Conservation (phyloP, 371 early-diverging fungal species). For the Nematocida sp. region DNA sequence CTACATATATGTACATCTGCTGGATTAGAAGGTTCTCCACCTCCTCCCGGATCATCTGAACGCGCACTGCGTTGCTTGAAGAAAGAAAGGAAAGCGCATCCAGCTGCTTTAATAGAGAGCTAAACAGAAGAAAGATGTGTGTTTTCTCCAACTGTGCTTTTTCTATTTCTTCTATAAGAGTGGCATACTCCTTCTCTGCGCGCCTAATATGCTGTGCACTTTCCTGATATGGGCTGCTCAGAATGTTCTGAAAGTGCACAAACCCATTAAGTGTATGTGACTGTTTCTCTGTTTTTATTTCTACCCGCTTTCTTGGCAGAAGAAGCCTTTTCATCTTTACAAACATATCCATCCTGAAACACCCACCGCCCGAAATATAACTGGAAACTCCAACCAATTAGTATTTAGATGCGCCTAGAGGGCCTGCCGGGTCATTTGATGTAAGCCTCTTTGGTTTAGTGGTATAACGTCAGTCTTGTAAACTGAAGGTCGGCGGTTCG, state of each 20-base stretch:
- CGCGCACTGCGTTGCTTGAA: neutral
- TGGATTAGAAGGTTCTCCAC: constrained; percentile 3
- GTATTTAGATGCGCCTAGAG: neutral
- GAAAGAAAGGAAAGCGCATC: neutral
- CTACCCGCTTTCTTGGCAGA: neutral
- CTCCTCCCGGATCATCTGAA: neutral
- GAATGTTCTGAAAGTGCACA: constrained; percentile 5
- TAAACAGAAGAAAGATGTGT: constrained; percentile 4
- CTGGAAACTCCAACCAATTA: neutral
- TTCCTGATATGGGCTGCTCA: neutral
- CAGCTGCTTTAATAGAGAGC: constrained; percentile 1
- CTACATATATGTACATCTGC: constrained; percentile 13
- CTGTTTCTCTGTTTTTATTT: neutral
- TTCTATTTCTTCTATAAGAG: constrained; percentile 10
- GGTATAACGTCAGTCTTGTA: constrained; percentile 67
- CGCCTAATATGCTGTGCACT: neutral
- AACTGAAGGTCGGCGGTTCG: constrained; percentile 67
- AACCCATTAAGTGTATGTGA: neutral
- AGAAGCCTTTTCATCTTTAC: constrained; percentile 23
- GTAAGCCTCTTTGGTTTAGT: constrained; percentile 63
- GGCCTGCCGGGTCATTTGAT: neutral
- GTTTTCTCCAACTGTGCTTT: neutral
- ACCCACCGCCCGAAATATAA: neutral
- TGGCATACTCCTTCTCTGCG: neutral
- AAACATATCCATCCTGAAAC: constrained; percentile 39